phyloP scores from a whole-genome alignment of 306 rosid genomes.

The Crotalaria pallida region DNA sequence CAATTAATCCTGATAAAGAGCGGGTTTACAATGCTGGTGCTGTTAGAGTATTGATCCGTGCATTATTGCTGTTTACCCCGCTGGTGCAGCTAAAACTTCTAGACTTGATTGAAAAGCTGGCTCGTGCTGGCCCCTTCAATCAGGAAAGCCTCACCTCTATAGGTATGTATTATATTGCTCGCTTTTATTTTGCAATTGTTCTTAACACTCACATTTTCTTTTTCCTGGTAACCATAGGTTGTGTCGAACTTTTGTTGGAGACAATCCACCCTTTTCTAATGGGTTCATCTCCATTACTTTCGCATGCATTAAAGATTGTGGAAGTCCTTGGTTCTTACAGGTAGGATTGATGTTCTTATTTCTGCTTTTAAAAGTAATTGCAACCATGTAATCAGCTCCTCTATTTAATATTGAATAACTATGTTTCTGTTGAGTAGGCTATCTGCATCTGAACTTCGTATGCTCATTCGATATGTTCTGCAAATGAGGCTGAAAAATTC shows the following conservation, averaged over 20 bases:
- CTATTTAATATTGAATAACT: conserved; percentile 12
- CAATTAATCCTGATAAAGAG: conserved; percentile 68
- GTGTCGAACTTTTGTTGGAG: conserved; percentile 90
- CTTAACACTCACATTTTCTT: conserved; percentile 5
- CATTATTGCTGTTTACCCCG: conserved; percentile 79
- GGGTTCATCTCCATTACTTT: conserved; percentile 82
- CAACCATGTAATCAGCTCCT: conserved; percentile 10
- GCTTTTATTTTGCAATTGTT: conserved; percentile 11
- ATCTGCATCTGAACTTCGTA: conserved; percentile 76
- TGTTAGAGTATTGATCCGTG: conserved; percentile 70
- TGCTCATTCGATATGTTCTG: conserved; percentile 68
- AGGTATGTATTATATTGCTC: conserved; percentile 51
- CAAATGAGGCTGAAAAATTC: conserved; percentile 79
- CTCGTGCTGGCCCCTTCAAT: conserved; percentile 79
- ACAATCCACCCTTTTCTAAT: conserved; percentile 82
- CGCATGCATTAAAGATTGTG: conserved; percentile 77
- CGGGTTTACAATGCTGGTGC: conserved; percentile 86
- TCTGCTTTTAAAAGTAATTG: conserved; percentile 11
- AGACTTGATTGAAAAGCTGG: conserved; percentile 70
- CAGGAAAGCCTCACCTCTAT: conserved; percentile 85
- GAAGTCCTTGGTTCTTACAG: conserved; percentile 97
- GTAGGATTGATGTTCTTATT: conserved; percentile 34
- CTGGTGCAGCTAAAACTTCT: conserved; percentile 82
- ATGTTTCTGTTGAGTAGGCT: conserved; percentile 59
- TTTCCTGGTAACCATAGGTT: conserved; percentile 48